Evolutionary conservation across 768 basidiomycete genomes (phyloP).

Genomic region (Suillus paluster): DNA sequence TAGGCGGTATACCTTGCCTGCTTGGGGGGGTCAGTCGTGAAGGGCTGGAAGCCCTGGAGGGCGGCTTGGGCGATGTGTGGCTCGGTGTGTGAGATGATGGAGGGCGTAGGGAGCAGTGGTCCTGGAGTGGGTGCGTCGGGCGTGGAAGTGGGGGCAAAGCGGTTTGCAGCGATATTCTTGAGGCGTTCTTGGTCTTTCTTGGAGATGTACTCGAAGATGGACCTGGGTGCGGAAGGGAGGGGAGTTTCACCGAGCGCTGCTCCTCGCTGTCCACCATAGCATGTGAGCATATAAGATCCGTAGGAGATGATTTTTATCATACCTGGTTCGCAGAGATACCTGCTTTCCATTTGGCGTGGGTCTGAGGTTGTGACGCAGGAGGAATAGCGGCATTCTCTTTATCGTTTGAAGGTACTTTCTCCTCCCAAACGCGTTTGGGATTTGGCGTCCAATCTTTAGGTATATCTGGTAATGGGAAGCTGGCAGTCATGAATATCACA

Average conservation of each 20-base stretch:
- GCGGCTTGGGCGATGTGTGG: conserved; percentile 87
- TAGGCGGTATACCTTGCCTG: conserved; percentile 87
- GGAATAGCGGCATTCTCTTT: conserved; percentile 49
- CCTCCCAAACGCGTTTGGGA: conserved; percentile 77
- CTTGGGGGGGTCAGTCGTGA: conserved; percentile 72
- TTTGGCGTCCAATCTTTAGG: conserved; percentile 87
- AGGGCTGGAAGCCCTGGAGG: conserved; percentile 88
- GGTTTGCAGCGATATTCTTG: conserved; percentile 52
- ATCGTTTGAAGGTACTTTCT: conserved; percentile 39
- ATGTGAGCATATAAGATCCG: conserved; percentile 12
- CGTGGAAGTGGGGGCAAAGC: conserved; percentile 27
- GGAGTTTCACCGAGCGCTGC: conserved; percentile 81
- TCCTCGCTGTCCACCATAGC: conserved; percentile 63
- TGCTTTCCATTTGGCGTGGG: conserved; percentile 57
- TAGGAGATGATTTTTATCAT: conserved; percentile 26
- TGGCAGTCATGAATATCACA: conserved; percentile 31
- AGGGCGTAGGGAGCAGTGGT: conserved; percentile 36
- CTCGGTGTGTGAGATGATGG: conserved; percentile 64
- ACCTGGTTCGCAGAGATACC: conserved; percentile 78
- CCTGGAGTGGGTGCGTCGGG: conserved; percentile 31
- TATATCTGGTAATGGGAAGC: conserved; percentile 85
- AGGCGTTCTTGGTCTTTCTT: conserved; percentile 90
- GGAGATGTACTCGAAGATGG: conserved; percentile 94
- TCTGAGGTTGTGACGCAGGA: conserved; percentile 29
- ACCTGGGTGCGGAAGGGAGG: conserved; percentile 68